Base-by-base conservation (phyloP, 345 rosid genomes). In the Salix dunnii region DNA sequence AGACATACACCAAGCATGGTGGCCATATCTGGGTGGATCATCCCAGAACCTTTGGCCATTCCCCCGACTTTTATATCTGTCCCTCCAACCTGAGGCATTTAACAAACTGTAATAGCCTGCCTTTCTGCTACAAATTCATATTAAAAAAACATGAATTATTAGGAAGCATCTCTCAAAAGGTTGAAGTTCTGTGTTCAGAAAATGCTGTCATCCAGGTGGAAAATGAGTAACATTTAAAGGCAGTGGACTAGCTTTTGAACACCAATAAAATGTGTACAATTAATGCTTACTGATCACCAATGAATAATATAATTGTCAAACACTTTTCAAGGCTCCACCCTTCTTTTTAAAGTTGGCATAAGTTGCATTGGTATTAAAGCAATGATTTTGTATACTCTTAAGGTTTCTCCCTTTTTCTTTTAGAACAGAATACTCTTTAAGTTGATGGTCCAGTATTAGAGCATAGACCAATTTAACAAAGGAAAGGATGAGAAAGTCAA, bases 11-110 rank as follows among this genome's bases (percentile, higher is more conserved):
- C 96, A 70, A 96, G 88, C 96, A 93, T 81, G 71, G 97, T 96
- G 58, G 97, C 99, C 99, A 96, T 92, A 80, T 96, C 91, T 67
- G 99, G 98, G 80, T 92, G 99, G 78, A 96, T 93, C 99, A 96
- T 96, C 65, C 99, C 98, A 33, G 98, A 96, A 81, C 99, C 99
- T 80, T 93, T 96, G 28, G 97, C 97, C 91, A 96, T 96, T 79
- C 99, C 99, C 7, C 99, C 99, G 78, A 96, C 82, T 78, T 89
- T 81, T 80, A 93, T 74, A 27, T 69, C 81, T 42, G 84, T 85
- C 49, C 89, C 97, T 74, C 98, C 96, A 66, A 91, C 92, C 99
- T 93, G 88, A 63, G 69, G 11, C 80, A 79, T 64, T 71, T 68
- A 83, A 48, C 36, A 80, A 38, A 66, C 43, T 73, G 25, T 61